These are phyloP conservation scores for Starmerella bacillaris DNA, from an alignment of 805 yeast species.

Conservation along the genomic window DNA sequence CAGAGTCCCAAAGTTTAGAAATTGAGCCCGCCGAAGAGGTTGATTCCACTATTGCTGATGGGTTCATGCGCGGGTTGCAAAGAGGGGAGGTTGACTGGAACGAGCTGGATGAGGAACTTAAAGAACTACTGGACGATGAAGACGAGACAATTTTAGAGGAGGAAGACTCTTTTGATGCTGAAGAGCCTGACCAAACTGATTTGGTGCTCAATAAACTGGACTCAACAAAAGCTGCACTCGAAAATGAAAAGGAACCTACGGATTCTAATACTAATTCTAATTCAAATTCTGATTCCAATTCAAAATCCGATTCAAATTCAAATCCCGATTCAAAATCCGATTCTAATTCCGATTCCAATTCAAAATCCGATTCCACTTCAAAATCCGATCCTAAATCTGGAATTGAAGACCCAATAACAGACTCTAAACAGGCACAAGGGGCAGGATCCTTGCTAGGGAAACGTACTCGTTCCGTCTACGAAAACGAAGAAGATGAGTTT, in stretches of 20 bases:
- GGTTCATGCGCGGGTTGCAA: conserved; percentile 18
- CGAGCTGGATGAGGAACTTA: conserved; percentile 38
- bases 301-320: no score
- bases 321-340: neutral
- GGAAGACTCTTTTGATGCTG: conserved; percentile 4
- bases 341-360: neutral
- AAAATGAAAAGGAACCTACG: no score
- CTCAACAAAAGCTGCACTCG: no score
- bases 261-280: no score
- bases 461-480: conserved; percentile 6
- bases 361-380: neutral
- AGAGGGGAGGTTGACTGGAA: conserved; percentile 29
- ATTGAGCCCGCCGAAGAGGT: conserved; percentile 28
- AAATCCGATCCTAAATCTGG: neutral
- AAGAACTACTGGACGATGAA: conserved; percentile 29
- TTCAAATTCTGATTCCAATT: no score
- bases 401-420: no score
- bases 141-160: conserved; percentile 17
- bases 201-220: no score
- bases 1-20: conserved; percentile 26
- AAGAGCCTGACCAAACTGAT: no score
- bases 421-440: no score
- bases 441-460: neutral
- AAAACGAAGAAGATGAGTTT: conserved; percentile 9
- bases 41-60: conserved; percentile 29